Conservation (phyloP, 306 rosid species). For the Begonia fuchsioides region DNA sequence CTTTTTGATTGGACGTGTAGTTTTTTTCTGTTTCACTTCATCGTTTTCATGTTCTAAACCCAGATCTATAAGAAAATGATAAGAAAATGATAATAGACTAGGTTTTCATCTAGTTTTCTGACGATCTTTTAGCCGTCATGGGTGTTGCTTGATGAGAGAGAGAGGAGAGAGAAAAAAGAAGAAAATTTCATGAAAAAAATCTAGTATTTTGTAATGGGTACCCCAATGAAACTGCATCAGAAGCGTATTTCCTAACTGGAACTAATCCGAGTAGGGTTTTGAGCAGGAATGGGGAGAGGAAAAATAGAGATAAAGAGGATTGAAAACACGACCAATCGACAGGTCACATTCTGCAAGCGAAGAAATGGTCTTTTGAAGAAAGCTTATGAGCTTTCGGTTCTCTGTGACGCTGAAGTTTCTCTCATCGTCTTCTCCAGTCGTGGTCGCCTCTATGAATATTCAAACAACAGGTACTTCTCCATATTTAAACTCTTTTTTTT, state of each 20-base stretch:
- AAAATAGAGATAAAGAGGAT: constrained; percentile 94
- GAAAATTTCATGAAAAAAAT: not conserved
- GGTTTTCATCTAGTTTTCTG: too few species aligned
- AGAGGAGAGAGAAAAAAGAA: too few species aligned
- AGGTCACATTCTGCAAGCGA: constrained; percentile 89
- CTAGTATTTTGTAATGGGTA: not conserved
- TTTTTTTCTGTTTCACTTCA: too few species aligned
- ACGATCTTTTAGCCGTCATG: too few species aligned
- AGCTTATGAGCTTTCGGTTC: constrained; percentile 86
- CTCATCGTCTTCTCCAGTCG: constrained; percentile 88
- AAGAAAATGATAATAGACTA: too few species aligned
- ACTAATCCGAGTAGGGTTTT: not conserved
- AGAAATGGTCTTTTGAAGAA: constrained; percentile 87
- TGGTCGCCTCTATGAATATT: constrained; percentile 80
- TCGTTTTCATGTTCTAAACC: too few species aligned
- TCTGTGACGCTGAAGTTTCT: constrained; percentile 87
- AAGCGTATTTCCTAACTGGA: not conserved
- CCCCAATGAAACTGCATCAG: not conserved
- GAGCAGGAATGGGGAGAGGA: constrained; percentile 60
- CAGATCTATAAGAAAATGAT: too few species aligned
- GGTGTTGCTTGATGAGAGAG: too few species aligned
- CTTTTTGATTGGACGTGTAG: too few species aligned
- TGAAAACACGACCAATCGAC: constrained; percentile 78
- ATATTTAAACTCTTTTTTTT: not conserved
- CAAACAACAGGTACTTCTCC: constrained; percentile 50